These are phyloP conservation scores for Candida coleopterorum DNA, from an alignment of 805 yeast species.

Conservation along the genomic window DNA sequence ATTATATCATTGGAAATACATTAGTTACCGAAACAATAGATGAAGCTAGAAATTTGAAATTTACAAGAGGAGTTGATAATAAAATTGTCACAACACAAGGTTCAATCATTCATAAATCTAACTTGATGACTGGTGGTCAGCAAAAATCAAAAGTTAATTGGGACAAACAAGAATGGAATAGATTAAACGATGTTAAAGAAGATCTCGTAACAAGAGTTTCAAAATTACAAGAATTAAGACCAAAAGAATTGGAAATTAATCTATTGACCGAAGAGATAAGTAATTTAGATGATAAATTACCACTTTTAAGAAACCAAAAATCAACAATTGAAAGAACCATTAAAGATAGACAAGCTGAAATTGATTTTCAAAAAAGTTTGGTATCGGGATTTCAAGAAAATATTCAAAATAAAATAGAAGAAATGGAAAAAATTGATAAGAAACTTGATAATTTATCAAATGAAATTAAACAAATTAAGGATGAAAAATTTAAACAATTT, in stretches of 20 bases:
- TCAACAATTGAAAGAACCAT: slow-evolving; percentile 41
- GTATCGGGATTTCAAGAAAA: slow-evolving; percentile 17
- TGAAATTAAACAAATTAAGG: slow-evolving; percentile 31
- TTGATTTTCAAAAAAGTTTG: slow-evolving; percentile 40
- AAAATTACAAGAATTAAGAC: slow-evolving; percentile 43
- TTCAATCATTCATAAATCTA: slow-evolving; percentile 75
- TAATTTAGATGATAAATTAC: slow-evolving; percentile 36
- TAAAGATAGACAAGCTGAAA: slow-evolving; percentile 45
- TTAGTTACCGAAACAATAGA: slow-evolving; percentile 69
- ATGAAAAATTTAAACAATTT: slow-evolving; percentile 46
- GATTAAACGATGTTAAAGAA: slow-evolving; percentile 48
- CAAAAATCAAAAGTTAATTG: slow-evolving; percentile 46
- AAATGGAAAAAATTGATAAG: slow-evolving; percentile 13
- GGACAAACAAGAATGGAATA: slow-evolving; percentile 66
- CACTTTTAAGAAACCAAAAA: slow-evolving; percentile 41
- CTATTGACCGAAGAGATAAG: slow-evolving; percentile 46
- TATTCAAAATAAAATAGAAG: slow-evolving; percentile 12
- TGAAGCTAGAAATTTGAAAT: slow-evolving; percentile 66
- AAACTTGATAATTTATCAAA: slow-evolving; percentile 18
- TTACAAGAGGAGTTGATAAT: slow-evolving; percentile 47
- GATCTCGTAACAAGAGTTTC: slow-evolving; percentile 47
- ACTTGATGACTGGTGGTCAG: slow-evolving; percentile 89
- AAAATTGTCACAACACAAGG: slow-evolving; percentile 83
- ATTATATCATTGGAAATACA: slow-evolving; percentile 74
- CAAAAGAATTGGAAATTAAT: slow-evolving; percentile 54